Evolutionary conservation across 1,139 yeast species (phyloP).

Genomic region (Kodamaea anthophila): DNA sequence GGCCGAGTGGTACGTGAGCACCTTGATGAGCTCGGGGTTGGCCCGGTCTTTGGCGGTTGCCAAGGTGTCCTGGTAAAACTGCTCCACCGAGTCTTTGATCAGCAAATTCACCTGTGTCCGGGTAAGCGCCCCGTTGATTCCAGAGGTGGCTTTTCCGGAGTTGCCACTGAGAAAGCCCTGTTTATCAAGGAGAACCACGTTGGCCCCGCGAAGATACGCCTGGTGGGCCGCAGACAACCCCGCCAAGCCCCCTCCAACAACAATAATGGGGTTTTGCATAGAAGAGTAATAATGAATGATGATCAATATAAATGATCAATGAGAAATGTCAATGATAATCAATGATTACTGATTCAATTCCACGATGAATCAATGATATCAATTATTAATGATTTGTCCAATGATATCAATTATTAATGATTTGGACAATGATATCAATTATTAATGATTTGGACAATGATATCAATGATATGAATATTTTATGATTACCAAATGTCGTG

Average conservation of each 20-base stretch:
- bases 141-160: conserved; percentile 76
- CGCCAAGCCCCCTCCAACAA: conserved; percentile 79
- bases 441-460: too few species aligned
- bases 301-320: too few species aligned
- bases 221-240: conserved; percentile 75
- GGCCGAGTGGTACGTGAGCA: conserved; percentile 47
- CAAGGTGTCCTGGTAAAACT: conserved; percentile 60
- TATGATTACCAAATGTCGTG: too few species aligned
- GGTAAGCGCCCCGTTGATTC: conserved; percentile 73
- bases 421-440: too few species aligned
- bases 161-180: conserved; percentile 67
- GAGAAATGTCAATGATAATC: too few species aligned
- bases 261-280: conserved; percentile 39
- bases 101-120: conserved; percentile 47
- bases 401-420: too few species aligned
- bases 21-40: conserved; percentile 45
- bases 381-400: too few species aligned
- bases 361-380: too few species aligned
- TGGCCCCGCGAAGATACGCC: conserved; percentile 49
- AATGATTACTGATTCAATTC: too few species aligned
- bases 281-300: background rate
- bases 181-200: conserved; percentile 57
- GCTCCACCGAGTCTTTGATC: conserved; percentile 51
- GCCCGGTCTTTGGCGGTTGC: conserved; percentile 62
- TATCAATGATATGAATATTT: too few species aligned